Evolutionary conservation across 805 yeast species (phyloP), one percentile per base, ranked within the genome.

Genomic region (Saccharomycopsis schoenii): DNA sequence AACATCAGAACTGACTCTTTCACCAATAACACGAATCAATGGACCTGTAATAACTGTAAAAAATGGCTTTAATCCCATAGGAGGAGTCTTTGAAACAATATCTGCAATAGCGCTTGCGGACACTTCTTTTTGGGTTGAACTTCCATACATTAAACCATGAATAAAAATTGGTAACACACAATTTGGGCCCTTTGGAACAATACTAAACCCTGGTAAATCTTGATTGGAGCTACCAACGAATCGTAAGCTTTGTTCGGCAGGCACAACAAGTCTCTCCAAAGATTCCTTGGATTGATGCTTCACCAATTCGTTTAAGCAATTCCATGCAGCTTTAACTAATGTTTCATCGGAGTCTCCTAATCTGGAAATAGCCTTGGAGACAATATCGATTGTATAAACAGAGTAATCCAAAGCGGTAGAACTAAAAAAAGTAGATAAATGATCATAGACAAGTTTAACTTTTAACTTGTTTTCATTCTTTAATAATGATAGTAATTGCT

Each of bases 1-100:
- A 67, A 94, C 89, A 67, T 91, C 97, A 64, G 96, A 81, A 17
- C 86, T 82, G 66, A 89, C 93, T 73, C 97, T 84, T 73, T 94
- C 99, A 69, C 99, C 99, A 70, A 93, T 89, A 61, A 93, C 96
- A 79, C 99, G 90, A 74, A 94, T 94, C 70, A 94, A 80, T 47
- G 99, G 99, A 75, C 99, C 99, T 34, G 97, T 92, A 65, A 96
- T 89, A 34, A 84, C 84, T 9, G 98, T 93, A 24, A 96, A 97
- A 73, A 85, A 89, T 40, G 97, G 89, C 72, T 85, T 88, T 73
- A 94, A 81, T 62, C 81, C 83, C 11, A 82, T 78, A n/a, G 94
- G 85, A 21, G 94, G 94, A 0, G 98, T 89, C 68, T 90, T 84
- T 56, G 85, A 87, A 55, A 92, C 88, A 62, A 94, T 76, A 68